Conservation (phyloP, 2,329 filamentous ascomycete species). For the Colletotrichum brevisporum region DNA sequence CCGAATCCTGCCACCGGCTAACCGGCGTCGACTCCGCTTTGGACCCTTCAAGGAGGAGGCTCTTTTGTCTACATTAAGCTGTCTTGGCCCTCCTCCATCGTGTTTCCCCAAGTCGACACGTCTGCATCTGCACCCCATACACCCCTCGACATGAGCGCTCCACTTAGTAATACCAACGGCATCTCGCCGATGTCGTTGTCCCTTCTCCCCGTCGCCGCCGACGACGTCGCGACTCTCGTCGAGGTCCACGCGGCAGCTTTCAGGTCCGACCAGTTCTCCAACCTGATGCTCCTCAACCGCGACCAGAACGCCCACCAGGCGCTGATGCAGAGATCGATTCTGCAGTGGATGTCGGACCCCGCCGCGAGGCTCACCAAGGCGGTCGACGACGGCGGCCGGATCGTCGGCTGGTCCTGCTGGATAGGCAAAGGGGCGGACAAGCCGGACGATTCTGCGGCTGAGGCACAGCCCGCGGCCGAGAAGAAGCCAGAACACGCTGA, state of each 20-base stretch:
- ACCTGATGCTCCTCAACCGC: conserved; percentile 29
- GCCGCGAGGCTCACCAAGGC: conserved; percentile 18
- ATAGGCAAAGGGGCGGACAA: not conserved
- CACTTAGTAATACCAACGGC: not conserved
- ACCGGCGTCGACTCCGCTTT: not conserved
- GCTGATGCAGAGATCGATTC: conserved; percentile 18
- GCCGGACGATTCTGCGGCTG: not conserved
- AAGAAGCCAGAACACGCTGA: not conserved
- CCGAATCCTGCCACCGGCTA: not conserved
- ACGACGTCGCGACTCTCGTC: conserved; percentile 9
- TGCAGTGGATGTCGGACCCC: conserved; percentile 9
- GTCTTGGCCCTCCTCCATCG: too few relatives aligned
- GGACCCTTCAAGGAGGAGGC: too few relatives aligned
- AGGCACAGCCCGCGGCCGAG: not conserved
- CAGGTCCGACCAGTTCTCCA: conserved; percentile 26
- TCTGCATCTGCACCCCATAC: too few relatives aligned
- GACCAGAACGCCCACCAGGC: conserved; percentile 6
- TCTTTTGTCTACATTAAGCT: too few relatives aligned
- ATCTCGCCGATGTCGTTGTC: not conserved
- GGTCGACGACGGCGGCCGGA: not conserved
- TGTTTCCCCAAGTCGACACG: too few relatives aligned
- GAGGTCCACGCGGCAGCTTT: conserved; percentile 17
- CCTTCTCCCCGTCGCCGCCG: not conserved
- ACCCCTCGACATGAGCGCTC: not conserved
- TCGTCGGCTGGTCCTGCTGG: conserved; percentile 27